Conservation (phyloP, 768 basidiomycete species). For the Boletus sensibilis region DNA sequence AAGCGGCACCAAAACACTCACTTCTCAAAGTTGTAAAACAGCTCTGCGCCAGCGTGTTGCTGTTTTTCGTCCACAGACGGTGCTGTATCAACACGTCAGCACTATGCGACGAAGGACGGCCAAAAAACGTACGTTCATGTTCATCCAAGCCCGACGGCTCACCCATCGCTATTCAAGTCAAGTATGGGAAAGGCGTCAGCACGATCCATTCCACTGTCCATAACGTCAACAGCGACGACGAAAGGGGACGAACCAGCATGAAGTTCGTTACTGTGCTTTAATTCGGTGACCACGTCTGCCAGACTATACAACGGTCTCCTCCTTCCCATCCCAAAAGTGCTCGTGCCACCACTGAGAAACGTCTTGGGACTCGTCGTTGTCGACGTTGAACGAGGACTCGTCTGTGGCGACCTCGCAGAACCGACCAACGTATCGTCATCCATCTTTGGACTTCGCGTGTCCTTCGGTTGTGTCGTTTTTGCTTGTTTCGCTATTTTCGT, state of each 20-base stretch:
- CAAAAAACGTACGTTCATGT: conserved; percentile 32
- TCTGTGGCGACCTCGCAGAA: conserved; percentile 19
- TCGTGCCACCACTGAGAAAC: conserved; percentile 1
- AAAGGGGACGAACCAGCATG: conserved; percentile 30
- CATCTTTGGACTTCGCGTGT: conserved; percentile 7
- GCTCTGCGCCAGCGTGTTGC: conserved; percentile 44
- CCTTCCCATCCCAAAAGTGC: conserved; percentile 19
- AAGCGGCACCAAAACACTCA: conserved; percentile 14
- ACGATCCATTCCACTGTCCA: neutral
- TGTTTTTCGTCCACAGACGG: conserved; percentile 48
- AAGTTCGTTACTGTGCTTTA: conserved; percentile 38
- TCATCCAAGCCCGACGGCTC: conserved; percentile 39
- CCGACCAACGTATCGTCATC: conserved; percentile 27
- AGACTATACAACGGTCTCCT: conserved; percentile 41
- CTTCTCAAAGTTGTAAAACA: conserved; percentile 48
- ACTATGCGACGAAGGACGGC: fast-evolving
- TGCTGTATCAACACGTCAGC: conserved; percentile 16
- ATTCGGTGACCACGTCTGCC: conserved; percentile 43
- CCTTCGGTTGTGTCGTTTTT: neutral
- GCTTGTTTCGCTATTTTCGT: neutral
- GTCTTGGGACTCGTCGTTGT: conserved; percentile 15
- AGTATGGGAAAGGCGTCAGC: neutral
- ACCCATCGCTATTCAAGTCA: conserved; percentile 20
- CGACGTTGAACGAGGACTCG: conserved; percentile 22
- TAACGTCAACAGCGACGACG: neutral